Conservation (phyloP, 306 rosid species). For the Cyamopsis tetragonoloba region DNA sequence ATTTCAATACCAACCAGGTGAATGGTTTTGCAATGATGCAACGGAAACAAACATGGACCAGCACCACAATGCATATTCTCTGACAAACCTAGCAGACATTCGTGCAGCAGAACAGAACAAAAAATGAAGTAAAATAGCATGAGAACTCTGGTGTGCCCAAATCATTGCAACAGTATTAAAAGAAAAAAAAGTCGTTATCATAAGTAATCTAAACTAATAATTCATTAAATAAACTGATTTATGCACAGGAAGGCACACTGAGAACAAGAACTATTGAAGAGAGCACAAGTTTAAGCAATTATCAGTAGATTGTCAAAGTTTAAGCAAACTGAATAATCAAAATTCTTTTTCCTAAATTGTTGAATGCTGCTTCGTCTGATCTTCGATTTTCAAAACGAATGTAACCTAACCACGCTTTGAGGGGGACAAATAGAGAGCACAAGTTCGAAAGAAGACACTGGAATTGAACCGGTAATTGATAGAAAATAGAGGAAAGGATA, state of each 20-base stretch:
- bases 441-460: neutral
- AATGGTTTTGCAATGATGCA: slow-evolving; percentile 52
- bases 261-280: neutral
- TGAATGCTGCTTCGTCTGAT: neutral
- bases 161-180: neutral
- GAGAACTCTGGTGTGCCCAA: neutral
- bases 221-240: neutral
- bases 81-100: slow-evolving; percentile 22
- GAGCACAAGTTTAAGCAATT: neutral
- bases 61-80: slow-evolving; percentile 49
- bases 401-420: neutral
- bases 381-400: neutral
- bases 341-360: neutral
- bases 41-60: slow-evolving; percentile 39
- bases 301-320: neutral
- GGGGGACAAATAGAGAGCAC: neutral
- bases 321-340: neutral
- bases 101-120: neutral
- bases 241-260: neutral
- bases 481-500: neutral
- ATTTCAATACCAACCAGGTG: slow-evolving; percentile 49
- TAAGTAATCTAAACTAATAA: neutral
- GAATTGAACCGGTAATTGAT: neutral
- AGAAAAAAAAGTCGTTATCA: neutral
- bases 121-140: neutral